phyloP scores from a whole-genome alignment of 2,329 filamentous ascomycete genomes.

The Curvularia hawaiiensis region DNA sequence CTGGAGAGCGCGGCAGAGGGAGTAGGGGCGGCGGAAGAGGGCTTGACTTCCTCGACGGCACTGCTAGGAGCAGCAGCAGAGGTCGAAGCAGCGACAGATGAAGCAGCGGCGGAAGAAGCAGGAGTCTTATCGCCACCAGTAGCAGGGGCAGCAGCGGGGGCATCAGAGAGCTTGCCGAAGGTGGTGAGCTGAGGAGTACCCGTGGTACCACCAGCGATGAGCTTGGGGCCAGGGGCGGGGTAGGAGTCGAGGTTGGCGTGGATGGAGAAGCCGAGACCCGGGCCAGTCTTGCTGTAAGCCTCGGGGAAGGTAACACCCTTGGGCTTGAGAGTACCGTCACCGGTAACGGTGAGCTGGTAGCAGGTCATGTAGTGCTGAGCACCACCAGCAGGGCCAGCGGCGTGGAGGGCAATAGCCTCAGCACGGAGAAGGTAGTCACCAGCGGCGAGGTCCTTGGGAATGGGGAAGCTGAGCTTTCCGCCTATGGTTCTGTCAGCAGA shows the following conservation, averaged over 20 bases:
- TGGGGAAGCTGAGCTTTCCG: slow-evolving; percentile 39
- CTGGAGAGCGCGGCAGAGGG: slow-evolving; percentile 2
- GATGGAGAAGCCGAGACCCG: slow-evolving; percentile 52
- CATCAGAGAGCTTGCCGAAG: slow-evolving; percentile 32
- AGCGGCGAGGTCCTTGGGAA: slow-evolving; percentile 48
- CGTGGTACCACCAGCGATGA: slow-evolving; percentile 43
- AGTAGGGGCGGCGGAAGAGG: slow-evolving; percentile 9
- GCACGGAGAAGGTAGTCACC: slow-evolving; percentile 53
- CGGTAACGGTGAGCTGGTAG: slow-evolving; percentile 51
- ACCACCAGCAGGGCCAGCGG: slow-evolving; percentile 45
- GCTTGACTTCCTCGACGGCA: slow-evolving; percentile 9
- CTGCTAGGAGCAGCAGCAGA: not conserved
- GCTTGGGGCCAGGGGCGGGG: slow-evolving; percentile 46
- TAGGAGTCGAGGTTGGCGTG: slow-evolving; percentile 46
- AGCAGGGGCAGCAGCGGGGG: slow-evolving; percentile 24
- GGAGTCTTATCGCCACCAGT: slow-evolving; percentile 20
- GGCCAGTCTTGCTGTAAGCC: slow-evolving; percentile 48
- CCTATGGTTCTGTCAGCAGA: slow-evolving; percentile 2
- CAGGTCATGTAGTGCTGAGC: slow-evolving; percentile 56
- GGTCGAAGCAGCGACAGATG: slow-evolving; percentile 1
- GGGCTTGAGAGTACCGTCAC: slow-evolving; percentile 41
- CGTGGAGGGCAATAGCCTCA: slow-evolving; percentile 55
- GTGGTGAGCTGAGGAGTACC: slow-evolving; percentile 30
- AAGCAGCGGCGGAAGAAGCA: slow-evolving; percentile 14
- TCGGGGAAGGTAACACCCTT: slow-evolving; percentile 55